A percentile compares a stretch with the other conserved stretches of the same genome.
Evolutionary conservation across 176 grass and related monocot genomes (phyloP).

Genomic region (Zea luxurians): DNA sequence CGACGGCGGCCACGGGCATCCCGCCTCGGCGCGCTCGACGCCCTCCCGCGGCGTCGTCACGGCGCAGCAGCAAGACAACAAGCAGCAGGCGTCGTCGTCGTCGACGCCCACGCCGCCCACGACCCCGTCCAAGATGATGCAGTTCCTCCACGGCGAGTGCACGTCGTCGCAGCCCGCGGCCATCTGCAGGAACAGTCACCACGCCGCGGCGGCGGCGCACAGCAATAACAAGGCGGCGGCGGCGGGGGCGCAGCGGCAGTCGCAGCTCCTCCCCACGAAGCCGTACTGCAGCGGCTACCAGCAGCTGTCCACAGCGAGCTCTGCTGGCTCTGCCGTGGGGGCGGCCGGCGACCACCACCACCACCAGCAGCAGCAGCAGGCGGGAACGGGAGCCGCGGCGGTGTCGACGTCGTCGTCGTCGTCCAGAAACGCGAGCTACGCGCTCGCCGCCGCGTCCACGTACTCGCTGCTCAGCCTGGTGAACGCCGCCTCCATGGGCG

Average conservation of each 20-base stretch:
- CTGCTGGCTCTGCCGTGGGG: not conserved
- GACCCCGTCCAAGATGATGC: conserved; percentile 48
- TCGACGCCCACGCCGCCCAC: conserved; percentile 49
- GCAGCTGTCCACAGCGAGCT: conserved; percentile 4
- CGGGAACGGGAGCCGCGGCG: conserved; percentile 12
- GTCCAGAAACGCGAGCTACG: conserved; percentile 44
- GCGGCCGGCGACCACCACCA: not conserved
- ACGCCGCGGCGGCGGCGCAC: not conserved
- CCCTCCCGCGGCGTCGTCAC: conserved; percentile 11
- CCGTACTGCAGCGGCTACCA: conserved; percentile 18
- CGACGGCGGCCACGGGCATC: conserved; percentile 47
- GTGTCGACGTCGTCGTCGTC: not conserved
- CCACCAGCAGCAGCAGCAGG: conserved; percentile 24
- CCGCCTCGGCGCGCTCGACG: conserved; percentile 36
- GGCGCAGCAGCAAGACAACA: conserved; percentile 39
- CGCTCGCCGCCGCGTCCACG: conserved; percentile 46
- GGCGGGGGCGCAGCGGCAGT: not conserved
- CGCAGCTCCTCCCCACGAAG: conserved; percentile 14
- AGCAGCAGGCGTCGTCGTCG: conserved; percentile 47
- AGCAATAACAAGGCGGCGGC: conserved; percentile 1
- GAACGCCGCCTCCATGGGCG: conserved; percentile 53
- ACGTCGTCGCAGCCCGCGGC: conserved; percentile 36
- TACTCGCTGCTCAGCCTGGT: conserved; percentile 70
- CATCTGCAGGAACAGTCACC: conserved; percentile 21
- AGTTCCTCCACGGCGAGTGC: conserved; percentile 57